A percentile compares a stretch with the other conserved stretches of the same genome.
These are phyloP conservation scores for Xerocomellus amylosporus DNA, from an alignment of 768 basidiomycete genomes.

Conservation along the genomic window DNA sequence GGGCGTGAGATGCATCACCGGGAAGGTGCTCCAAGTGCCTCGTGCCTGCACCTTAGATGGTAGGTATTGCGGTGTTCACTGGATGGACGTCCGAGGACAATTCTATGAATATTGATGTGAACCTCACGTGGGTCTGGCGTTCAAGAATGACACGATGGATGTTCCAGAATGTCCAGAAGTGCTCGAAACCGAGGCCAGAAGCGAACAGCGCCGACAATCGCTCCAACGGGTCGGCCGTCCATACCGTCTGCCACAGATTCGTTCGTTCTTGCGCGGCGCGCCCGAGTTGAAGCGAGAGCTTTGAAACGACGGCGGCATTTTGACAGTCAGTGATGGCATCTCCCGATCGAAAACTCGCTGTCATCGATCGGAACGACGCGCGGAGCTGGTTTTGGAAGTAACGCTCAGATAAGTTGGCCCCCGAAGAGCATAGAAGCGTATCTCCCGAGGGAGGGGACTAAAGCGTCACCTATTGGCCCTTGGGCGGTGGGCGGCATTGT, in stretches of 20 bases:
- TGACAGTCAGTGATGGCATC: slow-evolving; percentile 18
- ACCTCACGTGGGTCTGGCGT: slow-evolving; percentile 12
- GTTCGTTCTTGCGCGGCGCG: neutral
- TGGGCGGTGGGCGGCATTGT: neutral
- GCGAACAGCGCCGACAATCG: neutral
- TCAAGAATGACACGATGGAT: neutral
- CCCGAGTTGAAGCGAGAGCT: neutral
- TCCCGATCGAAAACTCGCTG: slow-evolving; percentile 21
- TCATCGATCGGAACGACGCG: slow-evolving; percentile 15
- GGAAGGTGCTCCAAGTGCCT: slow-evolving; percentile 18
- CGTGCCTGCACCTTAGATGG: slow-evolving; percentile 29
- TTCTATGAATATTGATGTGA: slow-evolving; percentile 14
- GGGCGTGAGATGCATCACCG: slow-evolving; percentile 27
- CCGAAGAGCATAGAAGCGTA: neutral
- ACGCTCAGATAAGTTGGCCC: neutral
- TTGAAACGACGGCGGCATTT: neutral
- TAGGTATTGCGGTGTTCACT: neutral
- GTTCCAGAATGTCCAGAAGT: slow-evolving; percentile 21
- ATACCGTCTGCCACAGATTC: neutral
- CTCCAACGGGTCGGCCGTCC: neutral
- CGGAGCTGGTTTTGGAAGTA: slow-evolving; percentile 18
- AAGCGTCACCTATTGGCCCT: neutral
- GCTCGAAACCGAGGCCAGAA: slow-evolving; percentile 7
- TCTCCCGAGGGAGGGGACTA: neutral
- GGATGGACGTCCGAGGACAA: slow-evolving; percentile 31